These are phyloP conservation scores for Lachnellula hyalina DNA, from an alignment of 2,329 filamentous ascomycete species.

Conservation along the genomic window DNA sequence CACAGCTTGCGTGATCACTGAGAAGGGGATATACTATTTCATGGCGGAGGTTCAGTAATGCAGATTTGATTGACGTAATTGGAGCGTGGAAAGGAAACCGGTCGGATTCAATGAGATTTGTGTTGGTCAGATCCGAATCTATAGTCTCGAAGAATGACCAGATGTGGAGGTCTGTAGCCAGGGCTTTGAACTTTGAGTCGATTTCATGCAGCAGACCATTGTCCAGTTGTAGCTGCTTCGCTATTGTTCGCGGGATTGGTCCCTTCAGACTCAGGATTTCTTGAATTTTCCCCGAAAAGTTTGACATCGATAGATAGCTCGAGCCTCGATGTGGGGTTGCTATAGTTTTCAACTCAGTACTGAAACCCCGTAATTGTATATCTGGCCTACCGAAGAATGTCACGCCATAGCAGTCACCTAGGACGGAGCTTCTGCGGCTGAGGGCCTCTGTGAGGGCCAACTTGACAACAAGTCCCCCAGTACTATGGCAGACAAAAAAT, in stretches of 20 bases:
- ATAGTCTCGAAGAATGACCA: constrained; percentile 10
- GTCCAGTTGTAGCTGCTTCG: constrained; percentile 1
- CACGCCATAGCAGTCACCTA: constrained; percentile 7
- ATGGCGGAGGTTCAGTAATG: constrained; percentile 8
- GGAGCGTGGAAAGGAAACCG: constrained; percentile 8
- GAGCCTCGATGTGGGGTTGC: constrained; percentile 9
- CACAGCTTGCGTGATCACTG: constrained; percentile 4
- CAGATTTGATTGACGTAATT: constrained; percentile 12
- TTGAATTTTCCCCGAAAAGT: not conserved
- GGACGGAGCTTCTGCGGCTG: not conserved
- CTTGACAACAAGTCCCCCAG: constrained; percentile 6
- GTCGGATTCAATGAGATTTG: not conserved
- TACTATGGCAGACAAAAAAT: constrained; percentile 7
- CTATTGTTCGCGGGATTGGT: not conserved
- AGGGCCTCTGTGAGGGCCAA: not conserved
- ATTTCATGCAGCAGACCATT: constrained; percentile 1
- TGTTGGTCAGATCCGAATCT: constrained; percentile 8
- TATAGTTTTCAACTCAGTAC: not conserved
- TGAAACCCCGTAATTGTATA: not conserved
- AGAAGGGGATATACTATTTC: constrained; percentile 8
- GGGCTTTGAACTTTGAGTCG: constrained; percentile 4
- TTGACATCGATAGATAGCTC: constrained; percentile 2
- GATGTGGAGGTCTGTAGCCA: constrained; percentile 8
- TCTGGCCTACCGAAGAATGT: constrained; percentile 5
- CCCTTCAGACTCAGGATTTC: not conserved